A percentile compares a stretch with the other conserved stretches of the same genome.
These are phyloP conservation scores for Daldinia bambusicola DNA, from an alignment of 495 filamentous ascomycete genomes.

Conservation along the genomic window DNA sequence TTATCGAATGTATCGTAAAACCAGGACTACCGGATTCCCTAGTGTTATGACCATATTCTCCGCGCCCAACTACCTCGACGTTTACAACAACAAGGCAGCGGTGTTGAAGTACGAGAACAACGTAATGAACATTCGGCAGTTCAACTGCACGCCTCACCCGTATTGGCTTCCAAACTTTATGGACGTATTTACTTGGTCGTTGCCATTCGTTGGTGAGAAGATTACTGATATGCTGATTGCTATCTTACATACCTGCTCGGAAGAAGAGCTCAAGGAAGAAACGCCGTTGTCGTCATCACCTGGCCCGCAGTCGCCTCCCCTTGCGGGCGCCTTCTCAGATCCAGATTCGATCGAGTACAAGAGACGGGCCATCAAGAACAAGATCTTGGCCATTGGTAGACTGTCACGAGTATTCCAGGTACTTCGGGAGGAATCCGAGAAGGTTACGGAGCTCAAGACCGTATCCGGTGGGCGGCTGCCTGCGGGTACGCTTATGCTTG, in stretches of 20 bases:
- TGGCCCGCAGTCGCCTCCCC: conserved; percentile 76
- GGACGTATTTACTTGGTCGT: conserved; percentile 99
- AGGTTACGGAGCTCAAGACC: conserved; percentile 96
- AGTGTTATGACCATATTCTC: conserved; percentile 99
- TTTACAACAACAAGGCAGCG: conserved; percentile 99
- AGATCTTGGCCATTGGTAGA: conserved; percentile 96
- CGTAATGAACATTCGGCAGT: conserved; percentile 99
- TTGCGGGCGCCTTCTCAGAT: conserved; percentile 65
- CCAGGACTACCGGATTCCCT: conserved; percentile 95
- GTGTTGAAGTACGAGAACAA: conserved; percentile 99
- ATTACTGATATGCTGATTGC: conserved; percentile 99
- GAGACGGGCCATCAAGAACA: conserved; percentile 97
- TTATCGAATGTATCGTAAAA: conserved; percentile 99
- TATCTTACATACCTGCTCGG: conserved; percentile 96
- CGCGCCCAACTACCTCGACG: conserved; percentile 96
- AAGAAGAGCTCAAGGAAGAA: conserved; percentile 92
- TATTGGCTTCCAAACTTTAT: conserved; percentile 99
- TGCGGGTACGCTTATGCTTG: conserved; percentile 96
- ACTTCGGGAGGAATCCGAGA: conserved; percentile 94
- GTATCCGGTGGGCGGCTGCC: conserved; percentile 92
- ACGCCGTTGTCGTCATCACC: conserved; percentile 66
- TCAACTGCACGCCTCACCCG: conserved; percentile 98
- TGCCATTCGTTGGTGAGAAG: conserved; percentile 98
- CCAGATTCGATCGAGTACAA: conserved; percentile 90
- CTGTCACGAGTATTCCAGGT: conserved; percentile 99